Percentiles rank a stretch among this genome's conserved stretches.
Conservation (phyloP, 2,329 filamentous ascomycete genomes). For the Alternaria sp. region DNA sequence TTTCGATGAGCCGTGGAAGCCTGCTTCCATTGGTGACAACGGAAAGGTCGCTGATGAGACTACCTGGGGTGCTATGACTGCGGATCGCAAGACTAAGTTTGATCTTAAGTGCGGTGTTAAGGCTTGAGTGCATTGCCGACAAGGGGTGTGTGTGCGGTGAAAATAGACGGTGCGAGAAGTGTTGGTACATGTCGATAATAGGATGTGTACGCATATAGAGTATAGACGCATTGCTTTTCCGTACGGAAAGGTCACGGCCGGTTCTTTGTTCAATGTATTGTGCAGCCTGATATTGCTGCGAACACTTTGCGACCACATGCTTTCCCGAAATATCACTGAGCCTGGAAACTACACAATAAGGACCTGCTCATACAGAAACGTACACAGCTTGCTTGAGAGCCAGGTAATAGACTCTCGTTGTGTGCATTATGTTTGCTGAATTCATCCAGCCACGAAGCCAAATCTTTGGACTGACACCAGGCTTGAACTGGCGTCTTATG, state of each 20-base stretch:
- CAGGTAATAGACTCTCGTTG: not conserved
- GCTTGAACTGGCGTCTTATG: not conserved
- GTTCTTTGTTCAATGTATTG: not conserved
- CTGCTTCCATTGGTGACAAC: slow-evolving; percentile 66
- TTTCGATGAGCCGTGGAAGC: slow-evolving; percentile 77
- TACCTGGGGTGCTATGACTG: slow-evolving; percentile 72
- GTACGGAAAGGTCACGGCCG: not conserved
- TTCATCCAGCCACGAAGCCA: not conserved
- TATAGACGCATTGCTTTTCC: not conserved
- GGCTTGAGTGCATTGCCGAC: not conserved
- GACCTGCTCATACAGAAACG: not conserved
- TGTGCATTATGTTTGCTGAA: not conserved
- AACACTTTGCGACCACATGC: not conserved
- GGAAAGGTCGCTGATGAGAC: slow-evolving; percentile 68
- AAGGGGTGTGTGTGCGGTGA: not conserved
- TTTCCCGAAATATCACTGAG: rapidly evolving
- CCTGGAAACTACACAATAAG: not conserved
- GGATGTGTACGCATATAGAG: not conserved
- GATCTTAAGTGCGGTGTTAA: slow-evolving; percentile 53
- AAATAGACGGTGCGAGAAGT: not conserved
- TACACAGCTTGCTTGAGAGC: not conserved
- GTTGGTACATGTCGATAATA: not conserved
- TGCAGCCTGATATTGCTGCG: not conserved
- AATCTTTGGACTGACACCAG: not conserved
- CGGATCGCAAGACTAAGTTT: slow-evolving; percentile 65